Conservation (phyloP, 257 asterid species). For the Fraxinus anomala region DNA sequence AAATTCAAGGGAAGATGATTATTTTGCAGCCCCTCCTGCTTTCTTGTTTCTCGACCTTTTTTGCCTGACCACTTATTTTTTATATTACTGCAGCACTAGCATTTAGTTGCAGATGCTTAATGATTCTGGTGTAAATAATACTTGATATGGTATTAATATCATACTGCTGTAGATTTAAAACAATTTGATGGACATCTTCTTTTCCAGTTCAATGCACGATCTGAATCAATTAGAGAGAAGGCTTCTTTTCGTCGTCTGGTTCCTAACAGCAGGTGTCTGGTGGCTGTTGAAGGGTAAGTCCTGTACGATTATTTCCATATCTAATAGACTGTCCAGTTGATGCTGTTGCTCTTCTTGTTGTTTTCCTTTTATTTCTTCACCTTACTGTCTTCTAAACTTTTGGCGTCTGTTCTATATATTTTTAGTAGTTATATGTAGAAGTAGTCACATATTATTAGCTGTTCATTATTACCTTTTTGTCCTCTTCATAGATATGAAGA, state of each 20-base stretch:
- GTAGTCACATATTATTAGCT: neutral
- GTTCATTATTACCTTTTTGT: neutral
- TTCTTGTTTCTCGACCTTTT: neutral
- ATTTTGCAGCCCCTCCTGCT: neutral
- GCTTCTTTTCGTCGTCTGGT: slow-evolving; percentile 87
- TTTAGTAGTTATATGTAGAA: neutral
- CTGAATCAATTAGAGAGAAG: slow-evolving; percentile 79
- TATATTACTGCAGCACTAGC: neutral
- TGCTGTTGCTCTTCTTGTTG: neutral
- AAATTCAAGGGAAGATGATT: neutral
- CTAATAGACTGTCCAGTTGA: neutral
- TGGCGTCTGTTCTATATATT: neutral
- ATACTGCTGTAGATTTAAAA: slow-evolving; percentile 10
- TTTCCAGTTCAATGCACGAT: slow-evolving; percentile 87
- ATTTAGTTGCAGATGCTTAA: slow-evolving; percentile 9
- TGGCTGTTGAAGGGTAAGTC: slow-evolving; percentile 81
- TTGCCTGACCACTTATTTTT: neutral
- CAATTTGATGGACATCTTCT: slow-evolving; percentile 27
- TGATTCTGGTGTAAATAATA: slow-evolving; percentile 6
- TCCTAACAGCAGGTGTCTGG: slow-evolving; percentile 81
- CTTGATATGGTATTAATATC: slow-evolving; percentile 8
- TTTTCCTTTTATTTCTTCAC: neutral
- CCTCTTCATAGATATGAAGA: neutral
- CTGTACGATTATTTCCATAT: neutral
- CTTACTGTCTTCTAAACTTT: neutral